These are phyloP conservation scores for Biancaea sappan DNA, from an alignment of 306 rosid genomes.

Conservation along the genomic window DNA sequence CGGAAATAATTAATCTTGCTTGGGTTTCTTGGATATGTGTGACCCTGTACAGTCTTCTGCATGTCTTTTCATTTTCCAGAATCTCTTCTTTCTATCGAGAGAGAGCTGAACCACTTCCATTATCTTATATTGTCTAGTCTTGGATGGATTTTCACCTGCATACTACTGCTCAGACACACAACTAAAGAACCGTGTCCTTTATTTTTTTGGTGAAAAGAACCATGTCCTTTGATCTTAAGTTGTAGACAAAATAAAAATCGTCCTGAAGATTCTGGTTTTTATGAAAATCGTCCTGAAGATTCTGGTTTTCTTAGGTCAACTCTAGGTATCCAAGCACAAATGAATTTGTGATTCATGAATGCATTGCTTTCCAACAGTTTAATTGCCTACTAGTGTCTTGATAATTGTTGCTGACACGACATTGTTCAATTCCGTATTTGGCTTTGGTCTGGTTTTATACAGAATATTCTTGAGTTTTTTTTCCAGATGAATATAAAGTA, in stretches of 20 bases:
- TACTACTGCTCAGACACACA: background rate
- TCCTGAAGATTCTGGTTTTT: background rate
- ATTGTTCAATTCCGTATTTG: background rate
- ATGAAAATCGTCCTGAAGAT: background rate
- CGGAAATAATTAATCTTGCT: background rate
- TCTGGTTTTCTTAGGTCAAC: background rate
- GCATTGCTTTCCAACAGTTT: background rate
- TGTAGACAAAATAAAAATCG: background rate
- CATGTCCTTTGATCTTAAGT: background rate
- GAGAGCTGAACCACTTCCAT: background rate
- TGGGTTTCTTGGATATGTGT: background rate
- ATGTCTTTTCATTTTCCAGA: background rate
- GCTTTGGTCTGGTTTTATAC: background rate
- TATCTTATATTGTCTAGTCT: background rate
- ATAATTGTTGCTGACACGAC: background rate
- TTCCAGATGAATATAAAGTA: background rate
- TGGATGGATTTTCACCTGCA: background rate
- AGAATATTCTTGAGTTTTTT: background rate
- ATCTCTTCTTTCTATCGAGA: background rate
- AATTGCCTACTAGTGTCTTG: background rate
- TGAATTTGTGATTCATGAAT: background rate
- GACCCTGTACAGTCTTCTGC: background rate
- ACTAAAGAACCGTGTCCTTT: background rate
- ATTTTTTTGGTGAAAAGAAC: no score
- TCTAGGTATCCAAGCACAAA: background rate